Evolutionary conservation across 148 eudicot genomes (phyloP), one percentile per base, ranked within the genome.

Genomic region (Heliamphora exappendiculata): DNA sequence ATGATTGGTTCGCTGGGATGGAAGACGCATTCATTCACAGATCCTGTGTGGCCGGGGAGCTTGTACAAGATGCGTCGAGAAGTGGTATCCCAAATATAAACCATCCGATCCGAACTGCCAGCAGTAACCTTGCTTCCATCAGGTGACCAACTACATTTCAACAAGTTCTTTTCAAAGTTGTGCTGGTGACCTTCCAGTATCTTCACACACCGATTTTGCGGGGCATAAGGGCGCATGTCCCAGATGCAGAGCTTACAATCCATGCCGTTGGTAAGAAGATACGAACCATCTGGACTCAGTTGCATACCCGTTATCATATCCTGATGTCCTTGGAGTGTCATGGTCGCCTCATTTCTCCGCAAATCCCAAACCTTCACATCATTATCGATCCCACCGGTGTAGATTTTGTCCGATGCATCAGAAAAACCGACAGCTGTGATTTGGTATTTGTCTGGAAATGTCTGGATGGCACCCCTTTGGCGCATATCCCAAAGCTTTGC

Each of bases 191-290:
- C 98, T 79, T 94, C 98, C 28, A 94, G 73, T 42, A 94, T 86
- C 86, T 94, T 94, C 65, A 94, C 96, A 51, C 97, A 92, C 7
- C 98, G 91, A 72, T 92, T 94, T 41, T 94, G 97, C 7, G 97
- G 92, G n/a, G 98, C 98, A 44, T 94, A 94, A 0, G 98, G 98
- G 31, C 98, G 84, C 98, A 94, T 94, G 64, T 94, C 98, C 98
- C 98, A 94, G 50, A 94, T 83, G 76, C 93, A 89, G 58, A 94
- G 97, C 65, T 89, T 88, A 79, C 88, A 77, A 66, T 94, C 98
- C 98, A 92, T 94, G 72, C 86, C 95, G 76, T 94, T 94, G 19
- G 98, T 92, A 14, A 94, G 87, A 70, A 94, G 97, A 70, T 94
- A 94, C 3, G 98, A 94, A 14, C 98, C 98, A 66, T 94, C 98